Evolutionary conservation across 164 flowering plant species (phyloP).

Genomic region (Vitis rupestris): DNA sequence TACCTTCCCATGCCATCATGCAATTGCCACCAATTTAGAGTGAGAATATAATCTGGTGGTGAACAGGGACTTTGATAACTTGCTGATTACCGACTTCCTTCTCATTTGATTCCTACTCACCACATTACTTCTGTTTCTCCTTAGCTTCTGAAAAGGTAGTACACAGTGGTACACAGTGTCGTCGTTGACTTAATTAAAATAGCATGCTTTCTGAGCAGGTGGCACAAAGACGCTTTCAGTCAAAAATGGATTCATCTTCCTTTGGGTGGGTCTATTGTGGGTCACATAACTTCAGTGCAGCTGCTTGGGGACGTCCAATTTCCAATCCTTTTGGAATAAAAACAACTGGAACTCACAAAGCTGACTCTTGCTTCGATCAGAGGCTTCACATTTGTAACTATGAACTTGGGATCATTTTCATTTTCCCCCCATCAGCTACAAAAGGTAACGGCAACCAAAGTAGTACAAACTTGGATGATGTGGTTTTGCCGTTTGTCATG

Average conservation of each 20-base stretch:
- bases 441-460: not conserved
- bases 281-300: slow-evolving; percentile 91
- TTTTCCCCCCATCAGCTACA: slow-evolving; percentile 55
- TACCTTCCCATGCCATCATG: too few relatives aligned
- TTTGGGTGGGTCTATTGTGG: slow-evolving; percentile 95
- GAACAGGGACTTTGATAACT: too few relatives aligned
- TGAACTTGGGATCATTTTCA: slow-evolving; percentile 79
- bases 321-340: slow-evolving; percentile 18
- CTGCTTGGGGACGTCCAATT: slow-evolving; percentile 85
- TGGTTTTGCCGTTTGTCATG: slow-evolving; percentile 67
- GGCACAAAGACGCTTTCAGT: slow-evolving; percentile 72
- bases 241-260: slow-evolving; percentile 44
- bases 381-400: slow-evolving; percentile 79
- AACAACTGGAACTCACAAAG: slow-evolving; percentile 12
- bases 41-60: too few relatives aligned
- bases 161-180: too few relatives aligned
- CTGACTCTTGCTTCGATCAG: slow-evolving; percentile 20
- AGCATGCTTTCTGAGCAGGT: slow-evolving; percentile 43
- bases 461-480: slow-evolving; percentile 51
- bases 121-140: too few relatives aligned
- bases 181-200: too few relatives aligned
- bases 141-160: too few relatives aligned
- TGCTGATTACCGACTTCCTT: too few relatives aligned
- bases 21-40: too few relatives aligned
- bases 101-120: too few relatives aligned